These are phyloP conservation scores for Didymella segeticola DNA, from an alignment of 2,329 filamentous ascomycete genomes.

Conservation along the genomic window DNA sequence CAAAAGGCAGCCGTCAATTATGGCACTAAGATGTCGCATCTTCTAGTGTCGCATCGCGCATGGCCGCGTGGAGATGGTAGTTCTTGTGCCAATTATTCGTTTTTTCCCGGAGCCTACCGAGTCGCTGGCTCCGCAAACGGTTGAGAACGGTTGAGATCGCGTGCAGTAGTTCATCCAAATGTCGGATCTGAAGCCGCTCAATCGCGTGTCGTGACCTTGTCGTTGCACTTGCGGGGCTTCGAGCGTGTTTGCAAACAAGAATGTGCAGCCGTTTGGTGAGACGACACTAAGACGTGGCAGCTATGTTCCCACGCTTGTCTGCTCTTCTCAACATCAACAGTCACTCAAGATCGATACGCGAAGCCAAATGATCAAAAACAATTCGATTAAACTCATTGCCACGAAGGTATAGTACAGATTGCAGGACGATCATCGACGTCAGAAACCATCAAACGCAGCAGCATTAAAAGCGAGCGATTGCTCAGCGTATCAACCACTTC, in stretches of 20 bases:
- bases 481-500: not conserved
- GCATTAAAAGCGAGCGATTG: not conserved
- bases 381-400: not conserved
- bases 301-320: not conserved
- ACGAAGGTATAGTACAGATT: constrained; percentile 6
- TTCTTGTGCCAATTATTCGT: not conserved
- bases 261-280: not conserved
- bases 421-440: not conserved
- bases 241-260: too few species aligned
- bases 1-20: constrained; percentile 17
- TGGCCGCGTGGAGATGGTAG: not conserved
- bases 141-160: constrained; percentile 1
- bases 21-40: constrained; percentile 23
- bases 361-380: not conserved
- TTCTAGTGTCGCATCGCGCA: not conserved
- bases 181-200: not conserved
- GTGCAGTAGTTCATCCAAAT: constrained; percentile 5
- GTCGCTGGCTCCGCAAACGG: constrained; percentile 4
- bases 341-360: not conserved
- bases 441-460: not conserved
- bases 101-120: constrained; percentile 3
- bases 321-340: not conserved
- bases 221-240: not conserved
- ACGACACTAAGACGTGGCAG: not conserved
- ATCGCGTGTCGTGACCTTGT: not conserved